Evolutionary conservation across 2,329 filamentous ascomycete species (phyloP), one percentile per base, ranked within the genome.

Genomic region (Fusarium pilosicola): DNA sequence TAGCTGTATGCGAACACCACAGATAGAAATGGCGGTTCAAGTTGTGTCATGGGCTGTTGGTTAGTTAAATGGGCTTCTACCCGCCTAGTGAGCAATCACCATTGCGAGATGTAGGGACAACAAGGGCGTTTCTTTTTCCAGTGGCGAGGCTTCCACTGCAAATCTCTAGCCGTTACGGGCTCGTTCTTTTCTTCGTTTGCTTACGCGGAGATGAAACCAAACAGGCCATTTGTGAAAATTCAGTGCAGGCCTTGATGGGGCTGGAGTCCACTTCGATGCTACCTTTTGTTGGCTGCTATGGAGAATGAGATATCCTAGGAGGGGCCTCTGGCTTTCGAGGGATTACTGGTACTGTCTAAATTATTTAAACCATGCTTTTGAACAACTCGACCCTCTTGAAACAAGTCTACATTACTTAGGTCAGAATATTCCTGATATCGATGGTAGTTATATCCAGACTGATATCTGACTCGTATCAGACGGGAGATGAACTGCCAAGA

Each of bases 261-360:
- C 26, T 24, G 22, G 64, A 48, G 64, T 54, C 65, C 65, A 68
- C 65, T 61, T 18, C 28, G n/a, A 63, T 68, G 51, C 56, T 45
- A 68, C 65, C 41, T 22, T 62, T 36, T n/a, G 30, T 51, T 52
- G 38, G n/a, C 20, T 9, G 41, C 8, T n/a, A 36, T n/a, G 30
- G 51, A 30, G 24, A 41, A 41, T 18, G 20, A n/a, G 14, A 18
- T 28, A 30, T 39, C 34, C 20, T 18, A 17, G 7, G 4, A 28
- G 24, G 24, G 24, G 24, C 3, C 26, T 22, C 9, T 7, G 26
- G 26, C 20, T 8, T 22, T 15, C 13, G 1, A 7, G 14, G 1
- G 14, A n/a, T 3, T 48, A 7, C 11, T 8, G 30, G 30, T 30
- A 30, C 14, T n/a, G 0, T 22, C 9, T 22, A 7, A 22, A 28